A percentile compares a stretch with the other conserved stretches of the same genome.
phyloP scores from a whole-genome alignment of 441 rosid species.

The Rhodomyrtus psidioides region DNA sequence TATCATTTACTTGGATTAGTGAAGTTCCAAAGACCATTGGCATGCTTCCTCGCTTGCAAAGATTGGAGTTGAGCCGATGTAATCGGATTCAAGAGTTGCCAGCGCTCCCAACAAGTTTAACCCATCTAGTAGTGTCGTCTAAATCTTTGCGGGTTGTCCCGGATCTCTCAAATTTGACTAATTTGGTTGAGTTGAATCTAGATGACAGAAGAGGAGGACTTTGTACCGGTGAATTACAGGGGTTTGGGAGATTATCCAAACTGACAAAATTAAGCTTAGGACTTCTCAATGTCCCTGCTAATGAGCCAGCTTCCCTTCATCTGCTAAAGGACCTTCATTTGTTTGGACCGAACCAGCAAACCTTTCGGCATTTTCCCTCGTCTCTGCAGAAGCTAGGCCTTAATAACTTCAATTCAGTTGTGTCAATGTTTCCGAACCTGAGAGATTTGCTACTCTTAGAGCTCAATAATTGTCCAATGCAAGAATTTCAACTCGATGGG shows the following conservation, averaged over 20 bases:
- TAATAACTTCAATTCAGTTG: rapidly evolving
- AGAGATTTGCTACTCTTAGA: background rate
- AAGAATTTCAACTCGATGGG: background rate
- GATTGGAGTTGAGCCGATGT: rapidly evolving
- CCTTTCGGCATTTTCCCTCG: background rate
- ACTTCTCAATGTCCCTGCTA: background rate
- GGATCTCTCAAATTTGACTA: background rate
- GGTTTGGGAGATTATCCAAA: background rate
- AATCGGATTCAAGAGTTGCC: background rate
- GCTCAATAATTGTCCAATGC: rapidly evolving
- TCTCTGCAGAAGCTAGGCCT: rapidly evolving
- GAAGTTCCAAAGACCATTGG: background rate
- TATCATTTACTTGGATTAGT: background rate
- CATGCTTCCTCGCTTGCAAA: background rate
- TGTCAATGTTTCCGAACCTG: background rate
- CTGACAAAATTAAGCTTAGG: background rate
- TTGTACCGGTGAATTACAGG: rapidly evolving
- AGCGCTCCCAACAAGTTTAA: background rate
- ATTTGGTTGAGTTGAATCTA: background rate
- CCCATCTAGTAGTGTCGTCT: background rate
- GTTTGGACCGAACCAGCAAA: background rate
- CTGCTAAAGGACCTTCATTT: rapidly evolving
- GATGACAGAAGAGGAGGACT: background rate
- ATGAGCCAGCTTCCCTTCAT: background rate
- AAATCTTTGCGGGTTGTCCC: background rate